A percentile compares a stretch with the other conserved stretches of the same genome.
Conservation (phyloP, 106 monocot genomes). For the Dendrobium nobile region DNA sequence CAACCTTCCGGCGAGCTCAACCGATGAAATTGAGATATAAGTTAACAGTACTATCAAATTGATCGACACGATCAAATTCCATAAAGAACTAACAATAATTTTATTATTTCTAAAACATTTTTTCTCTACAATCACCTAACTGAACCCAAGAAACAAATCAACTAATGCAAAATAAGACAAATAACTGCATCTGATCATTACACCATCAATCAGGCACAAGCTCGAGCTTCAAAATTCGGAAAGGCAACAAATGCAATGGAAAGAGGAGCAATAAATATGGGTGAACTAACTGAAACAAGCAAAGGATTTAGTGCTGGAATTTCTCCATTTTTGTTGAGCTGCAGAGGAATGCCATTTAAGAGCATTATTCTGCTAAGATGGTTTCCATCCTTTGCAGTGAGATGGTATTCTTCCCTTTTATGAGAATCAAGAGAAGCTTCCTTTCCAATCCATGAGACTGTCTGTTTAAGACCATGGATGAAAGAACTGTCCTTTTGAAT, state of each 20-base stretch:
- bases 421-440: conserved; percentile 25
- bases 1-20: too few species aligned
- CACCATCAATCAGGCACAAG: not conserved
- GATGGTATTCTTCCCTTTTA: conserved; percentile 68
- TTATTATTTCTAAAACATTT: too few species aligned
- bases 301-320: conserved; percentile 44
- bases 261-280: conserved; percentile 32
- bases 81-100: too few species aligned
- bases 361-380: conserved; percentile 42
- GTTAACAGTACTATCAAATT: too few species aligned
- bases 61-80: too few species aligned
- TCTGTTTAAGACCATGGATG: conserved; percentile 38
- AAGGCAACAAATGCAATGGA: conserved; percentile 64
- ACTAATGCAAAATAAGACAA: too few species aligned
- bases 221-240: conserved; percentile 49
- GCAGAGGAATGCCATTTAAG: conserved; percentile 49
- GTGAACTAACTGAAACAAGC: conserved; percentile 18
- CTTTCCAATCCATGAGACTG: conserved; percentile 57
- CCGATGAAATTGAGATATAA: too few species aligned
- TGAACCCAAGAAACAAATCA: too few species aligned
- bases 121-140: too few species aligned
- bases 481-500: conserved; percentile 16
- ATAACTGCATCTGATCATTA: too few species aligned
- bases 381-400: conserved; percentile 36
- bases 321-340: conserved; percentile 39